Conservation (phyloP, 306 rosid species). For the Begonia loranthoides region DNA sequence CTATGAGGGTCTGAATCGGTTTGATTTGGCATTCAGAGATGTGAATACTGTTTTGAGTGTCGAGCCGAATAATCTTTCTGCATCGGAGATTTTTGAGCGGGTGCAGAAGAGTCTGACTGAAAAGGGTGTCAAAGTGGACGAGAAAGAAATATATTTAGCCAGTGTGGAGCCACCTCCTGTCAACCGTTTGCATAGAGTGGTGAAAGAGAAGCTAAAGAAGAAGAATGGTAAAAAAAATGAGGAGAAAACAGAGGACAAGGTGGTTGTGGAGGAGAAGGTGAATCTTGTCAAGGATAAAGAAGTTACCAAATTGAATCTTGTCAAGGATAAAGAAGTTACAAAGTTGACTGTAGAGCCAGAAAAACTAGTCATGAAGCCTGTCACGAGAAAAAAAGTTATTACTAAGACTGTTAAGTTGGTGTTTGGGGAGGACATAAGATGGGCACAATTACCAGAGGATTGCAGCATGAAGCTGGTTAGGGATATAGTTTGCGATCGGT, state of each 20-base stretch:
- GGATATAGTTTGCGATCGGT: constrained; percentile 46
- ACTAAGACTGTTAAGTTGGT: constrained; percentile 57
- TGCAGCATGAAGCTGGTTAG: constrained; percentile 52
- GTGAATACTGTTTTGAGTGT: constrained; percentile 39
- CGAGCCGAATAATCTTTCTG: constrained; percentile 53
- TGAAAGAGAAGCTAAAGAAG: constrained; percentile 43
- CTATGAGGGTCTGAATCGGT: constrained; percentile 53
- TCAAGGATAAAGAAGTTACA: constrained; percentile 18
- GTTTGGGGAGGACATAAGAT: constrained; percentile 74
- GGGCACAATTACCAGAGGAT: constrained; percentile 54
- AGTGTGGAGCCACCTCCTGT: constrained; percentile 19
- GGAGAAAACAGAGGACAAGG: constrained; percentile 31
- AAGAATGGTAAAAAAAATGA: constrained; percentile 31
- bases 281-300: constrained; percentile 16
- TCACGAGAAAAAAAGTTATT: constrained; percentile 16
- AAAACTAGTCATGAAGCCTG: constrained; percentile 14
- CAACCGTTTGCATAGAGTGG: constrained; percentile 34
- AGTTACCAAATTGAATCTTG: constrained; percentile 9
- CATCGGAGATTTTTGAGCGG: constrained; percentile 51
- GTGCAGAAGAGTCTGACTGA: constrained; percentile 33
- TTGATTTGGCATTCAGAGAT: constrained; percentile 71
- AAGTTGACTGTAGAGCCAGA: constrained; percentile 19
- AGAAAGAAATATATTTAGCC: constrained; percentile 39
- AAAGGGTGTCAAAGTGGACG: constrained; percentile 46
- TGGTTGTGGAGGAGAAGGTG: constrained; percentile 22